phyloP scores from a whole-genome alignment of 176 grass and related monocot species.

The Phoenix roebelenii region DNA sequence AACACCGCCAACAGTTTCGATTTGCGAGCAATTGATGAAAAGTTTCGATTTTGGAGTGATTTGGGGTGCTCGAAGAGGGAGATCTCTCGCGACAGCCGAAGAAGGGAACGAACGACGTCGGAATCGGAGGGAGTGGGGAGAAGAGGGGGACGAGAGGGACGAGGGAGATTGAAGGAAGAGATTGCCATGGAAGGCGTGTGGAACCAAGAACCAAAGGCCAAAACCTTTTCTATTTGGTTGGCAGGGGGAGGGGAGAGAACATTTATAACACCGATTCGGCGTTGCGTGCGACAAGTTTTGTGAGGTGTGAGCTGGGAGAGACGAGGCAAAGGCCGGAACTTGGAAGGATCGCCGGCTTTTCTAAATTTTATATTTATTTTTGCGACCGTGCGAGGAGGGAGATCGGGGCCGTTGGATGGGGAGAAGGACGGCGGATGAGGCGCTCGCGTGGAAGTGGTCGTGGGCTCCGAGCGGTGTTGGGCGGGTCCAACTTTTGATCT shows the following conservation, averaged over 20 bases:
- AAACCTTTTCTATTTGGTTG: background rate
- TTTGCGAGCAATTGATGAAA: constrained; percentile 41
- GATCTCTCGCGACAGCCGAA: constrained; percentile 51
- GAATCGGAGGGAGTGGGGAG: constrained; percentile 42
- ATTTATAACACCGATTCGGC: constrained; percentile 24
- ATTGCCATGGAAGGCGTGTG: constrained; percentile 9
- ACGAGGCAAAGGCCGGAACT: background rate
- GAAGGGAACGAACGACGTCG: constrained; percentile 60
- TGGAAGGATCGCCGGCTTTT: constrained; percentile 28
- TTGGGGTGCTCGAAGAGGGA: constrained; percentile 19
- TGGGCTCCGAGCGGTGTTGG: no score
- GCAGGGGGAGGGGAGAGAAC: background rate
- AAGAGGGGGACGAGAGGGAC: constrained; percentile 15
- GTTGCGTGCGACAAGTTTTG: background rate
- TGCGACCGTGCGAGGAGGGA: no score
- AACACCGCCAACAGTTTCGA: constrained; percentile 50
- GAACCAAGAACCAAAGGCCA: no score
- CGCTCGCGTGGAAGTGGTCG: no score
- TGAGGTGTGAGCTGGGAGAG: constrained; percentile 27
- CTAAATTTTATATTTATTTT: background rate
- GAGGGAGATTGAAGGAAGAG: constrained; percentile 9
- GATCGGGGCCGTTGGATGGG: constrained; percentile 7
- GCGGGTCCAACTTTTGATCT: background rate
- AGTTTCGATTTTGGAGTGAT: constrained; percentile 3
- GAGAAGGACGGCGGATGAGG: background rate